These are phyloP conservation scores for Juncus inflexus DNA, from an alignment of 176 grass and related monocot genomes.

Conservation along the genomic window DNA sequence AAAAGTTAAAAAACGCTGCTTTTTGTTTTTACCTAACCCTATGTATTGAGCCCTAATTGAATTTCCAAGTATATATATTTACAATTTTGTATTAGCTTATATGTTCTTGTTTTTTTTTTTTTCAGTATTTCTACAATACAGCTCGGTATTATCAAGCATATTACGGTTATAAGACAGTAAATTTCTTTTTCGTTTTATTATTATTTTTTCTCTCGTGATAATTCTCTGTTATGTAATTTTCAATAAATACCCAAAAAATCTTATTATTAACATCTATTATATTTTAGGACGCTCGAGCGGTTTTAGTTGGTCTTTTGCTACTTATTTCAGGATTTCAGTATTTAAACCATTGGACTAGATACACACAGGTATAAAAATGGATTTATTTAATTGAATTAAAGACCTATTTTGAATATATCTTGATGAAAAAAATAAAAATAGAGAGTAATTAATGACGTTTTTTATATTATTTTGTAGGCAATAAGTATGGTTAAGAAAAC, in stretches of 20 bases:
- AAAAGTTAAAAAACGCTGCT: no score
- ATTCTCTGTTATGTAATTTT: not conserved
- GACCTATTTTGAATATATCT: not conserved
- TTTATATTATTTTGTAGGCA: conserved; percentile 43
- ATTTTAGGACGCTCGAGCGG: conserved; percentile 76
- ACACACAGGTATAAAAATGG: conserved; percentile 61
- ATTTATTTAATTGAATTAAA: not conserved
- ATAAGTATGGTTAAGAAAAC: conserved; percentile 88
- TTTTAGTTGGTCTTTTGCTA: conserved; percentile 85
- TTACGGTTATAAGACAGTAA: conserved; percentile 78
- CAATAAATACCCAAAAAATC: conserved; percentile 21
- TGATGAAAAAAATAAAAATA: not conserved
- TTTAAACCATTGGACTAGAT: conserved; percentile 73
- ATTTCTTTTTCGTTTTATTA: conserved; percentile 12
- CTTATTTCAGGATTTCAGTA: conserved; percentile 89
- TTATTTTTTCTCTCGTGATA: not conserved
- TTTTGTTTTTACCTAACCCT: no score
- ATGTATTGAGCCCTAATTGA: no score
- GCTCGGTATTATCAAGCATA: conserved; percentile 78
- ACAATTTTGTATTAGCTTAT: no score
- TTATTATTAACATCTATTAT: conserved; percentile 10
- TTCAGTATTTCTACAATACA: conserved; percentile 88
- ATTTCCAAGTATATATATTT: no score
- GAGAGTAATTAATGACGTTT: conserved; percentile 9
- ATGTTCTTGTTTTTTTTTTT: conserved; percentile 7